Conservation (phyloP, 495 filamentous ascomycete species). For the Tuber indicum region DNA sequence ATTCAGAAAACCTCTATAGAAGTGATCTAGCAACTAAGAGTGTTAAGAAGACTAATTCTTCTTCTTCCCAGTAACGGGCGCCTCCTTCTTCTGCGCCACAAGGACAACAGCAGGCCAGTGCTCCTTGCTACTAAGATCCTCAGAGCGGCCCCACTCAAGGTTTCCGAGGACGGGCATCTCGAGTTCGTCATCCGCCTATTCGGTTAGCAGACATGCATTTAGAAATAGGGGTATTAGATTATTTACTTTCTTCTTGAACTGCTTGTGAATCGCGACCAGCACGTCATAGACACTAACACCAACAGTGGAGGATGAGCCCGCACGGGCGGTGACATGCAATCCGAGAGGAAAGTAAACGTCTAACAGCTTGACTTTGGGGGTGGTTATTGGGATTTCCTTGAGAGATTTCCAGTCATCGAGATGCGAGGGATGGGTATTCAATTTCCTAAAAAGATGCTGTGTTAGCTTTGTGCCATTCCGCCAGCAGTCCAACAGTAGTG, state of each 20-base stretch:
- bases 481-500: neutral
- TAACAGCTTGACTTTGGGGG: slow-evolving; percentile 37
- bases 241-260: slow-evolving; percentile 41
- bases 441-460: slow-evolving; percentile 25
- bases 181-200: slow-evolving; percentile 39
- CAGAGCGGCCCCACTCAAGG: slow-evolving; percentile 40
- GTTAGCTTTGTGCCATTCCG: neutral
- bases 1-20: slow-evolving; percentile 7
- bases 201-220: neutral
- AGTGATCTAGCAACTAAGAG: slow-evolving; percentile 2
- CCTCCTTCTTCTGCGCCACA: slow-evolving; percentile 42
- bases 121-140: slow-evolving; percentile 34
- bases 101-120: slow-evolving; percentile 40
- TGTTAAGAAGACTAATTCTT: slow-evolving; percentile 27
- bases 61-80: slow-evolving; percentile 35
- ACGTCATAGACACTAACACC: slow-evolving; percentile 40
- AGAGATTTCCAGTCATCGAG: slow-evolving; percentile 39
- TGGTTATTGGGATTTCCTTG: slow-evolving; percentile 35
- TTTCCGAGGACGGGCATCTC: slow-evolving; percentile 39
- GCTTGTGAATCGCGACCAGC: slow-evolving; percentile 40
- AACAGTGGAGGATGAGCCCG: slow-evolving; percentile 29
- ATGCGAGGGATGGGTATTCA: slow-evolving; percentile 38
- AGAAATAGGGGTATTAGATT: neutral
- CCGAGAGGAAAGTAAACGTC: slow-evolving; percentile 39
- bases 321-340: slow-evolving; percentile 39